These are phyloP conservation scores for Trichophyton equinum DNA, from an alignment of 2,329 filamentous ascomycete genomes.

Conservation along the genomic window DNA sequence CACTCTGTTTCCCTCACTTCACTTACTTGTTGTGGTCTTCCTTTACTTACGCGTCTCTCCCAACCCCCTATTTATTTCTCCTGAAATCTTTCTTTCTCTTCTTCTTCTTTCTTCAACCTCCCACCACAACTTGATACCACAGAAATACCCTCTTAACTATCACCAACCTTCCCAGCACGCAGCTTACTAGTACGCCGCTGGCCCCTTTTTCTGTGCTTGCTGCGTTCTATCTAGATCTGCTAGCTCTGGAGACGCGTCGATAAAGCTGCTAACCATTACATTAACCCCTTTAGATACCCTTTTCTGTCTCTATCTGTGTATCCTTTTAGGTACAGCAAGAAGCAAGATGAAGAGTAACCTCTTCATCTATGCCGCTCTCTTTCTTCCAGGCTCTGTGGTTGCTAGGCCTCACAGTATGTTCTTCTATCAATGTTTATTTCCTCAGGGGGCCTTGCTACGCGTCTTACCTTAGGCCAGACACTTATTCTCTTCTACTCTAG, in stretches of 20 bases:
- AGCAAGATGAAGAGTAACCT: constrained; percentile 35
- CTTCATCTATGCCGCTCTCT: constrained; percentile 27
- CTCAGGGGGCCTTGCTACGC: background rate
- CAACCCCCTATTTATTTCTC: background rate
- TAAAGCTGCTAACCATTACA: background rate
- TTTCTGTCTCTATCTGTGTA: background rate
- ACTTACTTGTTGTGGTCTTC: background rate
- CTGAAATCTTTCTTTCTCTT: background rate
- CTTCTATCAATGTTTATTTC: background rate
- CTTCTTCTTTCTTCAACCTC: background rate
- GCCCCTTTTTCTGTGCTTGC: background rate
- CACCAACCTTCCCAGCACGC: background rate
- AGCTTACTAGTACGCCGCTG: background rate
- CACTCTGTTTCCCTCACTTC: background rate
- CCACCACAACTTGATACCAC: background rate
- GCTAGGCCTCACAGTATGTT: constrained; percentile 32
- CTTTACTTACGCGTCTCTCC: background rate
- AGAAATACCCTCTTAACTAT: background rate
- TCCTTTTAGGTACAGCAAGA: background rate
- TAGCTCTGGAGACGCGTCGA: background rate
- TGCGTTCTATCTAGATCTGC: background rate
- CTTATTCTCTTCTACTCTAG: background rate
- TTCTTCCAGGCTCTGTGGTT: constrained; percentile 31
- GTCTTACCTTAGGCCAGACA: background rate
- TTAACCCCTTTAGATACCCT: background rate